Evolutionary conservation across 2,329 filamentous ascomycete species (phyloP), one percentile per base, ranked within the genome.

Genomic region (Colletotrichum graminicola): DNA sequence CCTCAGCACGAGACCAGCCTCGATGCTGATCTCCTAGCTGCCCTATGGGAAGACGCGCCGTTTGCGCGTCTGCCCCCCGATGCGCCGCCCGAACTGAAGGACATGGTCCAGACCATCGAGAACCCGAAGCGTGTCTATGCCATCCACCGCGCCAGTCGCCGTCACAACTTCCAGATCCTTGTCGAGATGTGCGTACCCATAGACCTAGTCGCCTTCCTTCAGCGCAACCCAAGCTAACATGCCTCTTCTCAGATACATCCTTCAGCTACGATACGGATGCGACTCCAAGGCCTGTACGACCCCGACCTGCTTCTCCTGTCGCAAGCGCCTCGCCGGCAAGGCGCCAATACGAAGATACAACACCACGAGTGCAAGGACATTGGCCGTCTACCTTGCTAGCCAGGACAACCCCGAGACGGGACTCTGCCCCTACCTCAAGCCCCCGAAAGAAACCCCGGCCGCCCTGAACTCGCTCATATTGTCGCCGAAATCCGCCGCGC

Each of bases 241-340:
- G 73, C 57, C 41, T 67, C 45, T 12, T 69, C 60, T 71, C 74
- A 95, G 93, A 76, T 97, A 93, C 78, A 90, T 95, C 61, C 85
- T 89, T 43, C 94, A 97, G 81, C 88, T 97, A n/a, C 89, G 94
- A 67, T 88, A 93, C 74, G 94, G 94, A 74, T 97, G 94, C 79
- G 89, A 89, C 73, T 89, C 88, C 74, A 83, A 86, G 64, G 84
- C 86, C 62, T 97, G 94, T 81, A 85, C 85, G 45, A 95, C 91
- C 1, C 82, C 93, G 18, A 95, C 93, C 18, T 97, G 94, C 82
- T 92, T 95, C 77, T 94, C 91, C 73, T 94, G 89, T 79, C 90
- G 93, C 66, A 92, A 88, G 80, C 88, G 92, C 74, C 83, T 91
- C 51, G 87, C 89, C 34, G 89, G 87, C 43, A 89, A 89, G 74